phyloP scores from a whole-genome alignment of 805 yeast species.

The Ascoidea rubescens region DNA sequence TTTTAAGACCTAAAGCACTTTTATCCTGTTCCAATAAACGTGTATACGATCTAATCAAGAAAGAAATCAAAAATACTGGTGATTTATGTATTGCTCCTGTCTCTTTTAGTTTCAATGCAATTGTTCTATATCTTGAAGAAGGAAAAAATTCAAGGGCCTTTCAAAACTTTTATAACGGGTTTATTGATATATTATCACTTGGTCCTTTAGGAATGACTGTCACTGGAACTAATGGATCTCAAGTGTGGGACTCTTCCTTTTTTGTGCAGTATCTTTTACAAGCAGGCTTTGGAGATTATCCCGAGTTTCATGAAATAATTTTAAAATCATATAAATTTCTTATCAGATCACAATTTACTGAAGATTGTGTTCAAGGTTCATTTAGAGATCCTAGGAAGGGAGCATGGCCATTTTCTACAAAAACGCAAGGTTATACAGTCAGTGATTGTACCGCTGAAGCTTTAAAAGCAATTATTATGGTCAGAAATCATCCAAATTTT shows the following conservation, averaged over 20 bases:
- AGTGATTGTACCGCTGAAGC: constrained; percentile 97
- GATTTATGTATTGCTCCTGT: constrained; percentile 88
- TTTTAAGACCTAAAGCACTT: constrained; percentile 67
- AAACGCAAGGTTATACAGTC: constrained; percentile 91
- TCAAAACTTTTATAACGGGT: constrained; percentile 36
- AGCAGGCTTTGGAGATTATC: constrained; percentile 60
- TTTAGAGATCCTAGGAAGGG: constrained; percentile 78
- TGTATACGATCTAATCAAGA: constrained; percentile 51
- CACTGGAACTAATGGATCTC: constrained; percentile 97
- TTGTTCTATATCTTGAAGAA: constrained; percentile 38
- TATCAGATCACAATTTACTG: constrained; percentile 72
- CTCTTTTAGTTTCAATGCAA: constrained; percentile 68
- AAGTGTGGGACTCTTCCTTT: constrained; percentile 94
- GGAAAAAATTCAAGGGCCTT: constrained; percentile 50
- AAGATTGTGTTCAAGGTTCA: constrained; percentile 62
- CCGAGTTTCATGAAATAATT: constrained; percentile 49
- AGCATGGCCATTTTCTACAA: constrained; percentile 94
- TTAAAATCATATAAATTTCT: constrained; percentile 58
- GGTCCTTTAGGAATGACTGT: constrained; percentile 87
- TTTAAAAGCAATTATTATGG: constrained; percentile 86
- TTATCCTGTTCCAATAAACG: constrained; percentile 32
- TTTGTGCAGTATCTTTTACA: constrained; percentile 69
- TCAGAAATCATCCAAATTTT: constrained; percentile 47
- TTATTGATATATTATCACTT: constrained; percentile 67
- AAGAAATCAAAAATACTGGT: constrained; percentile 69